Percentiles rank a stretch among this genome's conserved stretches.
Conservation (phyloP, 768 basidiomycete species). For the Ramaria sp. region DNA sequence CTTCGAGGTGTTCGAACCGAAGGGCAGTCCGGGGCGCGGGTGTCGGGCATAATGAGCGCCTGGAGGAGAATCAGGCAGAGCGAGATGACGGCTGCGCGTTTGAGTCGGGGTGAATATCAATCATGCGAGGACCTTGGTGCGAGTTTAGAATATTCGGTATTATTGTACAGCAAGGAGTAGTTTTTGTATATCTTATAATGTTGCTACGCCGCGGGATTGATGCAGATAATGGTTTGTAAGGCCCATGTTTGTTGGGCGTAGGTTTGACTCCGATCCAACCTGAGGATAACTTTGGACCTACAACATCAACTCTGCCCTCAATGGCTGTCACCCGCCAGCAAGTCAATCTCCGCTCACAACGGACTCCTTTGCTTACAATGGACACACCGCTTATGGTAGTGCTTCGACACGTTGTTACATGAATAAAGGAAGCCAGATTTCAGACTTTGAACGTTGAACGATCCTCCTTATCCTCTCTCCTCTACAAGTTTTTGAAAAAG, state of each 20-base stretch:
- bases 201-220: no score
- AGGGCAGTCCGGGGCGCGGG: conserved; percentile 3
- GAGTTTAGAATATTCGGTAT: background rate
- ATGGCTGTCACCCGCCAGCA: background rate
- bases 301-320: background rate
- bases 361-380: no score
- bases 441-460: no score
- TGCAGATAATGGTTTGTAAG: background rate
- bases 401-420: no score
- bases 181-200: background rate
- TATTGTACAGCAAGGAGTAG: background rate
- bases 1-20: background rate
- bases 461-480: no score
- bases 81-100: background rate
- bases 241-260: background rate
- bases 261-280: background rate
- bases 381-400: no score
- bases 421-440: no score
- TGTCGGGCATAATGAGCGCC: conserved; percentile 35
- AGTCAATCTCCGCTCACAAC: no score
- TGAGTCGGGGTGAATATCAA: no score
- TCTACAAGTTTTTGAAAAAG: no score
- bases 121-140: background rate
- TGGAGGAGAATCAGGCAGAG: conserved; percentile 52
- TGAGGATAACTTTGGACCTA: background rate